Conservation (phyloP, 2,329 filamentous ascomycete genomes). For the Aureobasidium sp. region DNA sequence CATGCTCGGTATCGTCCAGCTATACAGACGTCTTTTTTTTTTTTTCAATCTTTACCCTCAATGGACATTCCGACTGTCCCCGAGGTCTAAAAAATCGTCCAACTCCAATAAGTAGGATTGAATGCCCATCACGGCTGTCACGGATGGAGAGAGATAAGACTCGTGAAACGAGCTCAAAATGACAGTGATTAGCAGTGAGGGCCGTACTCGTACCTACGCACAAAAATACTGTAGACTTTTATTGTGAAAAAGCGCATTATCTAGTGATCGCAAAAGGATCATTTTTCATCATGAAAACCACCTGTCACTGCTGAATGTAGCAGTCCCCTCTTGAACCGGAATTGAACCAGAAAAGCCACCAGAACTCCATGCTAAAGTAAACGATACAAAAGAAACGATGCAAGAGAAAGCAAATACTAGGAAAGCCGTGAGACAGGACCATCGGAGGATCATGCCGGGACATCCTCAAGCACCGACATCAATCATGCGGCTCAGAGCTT, state of each 20-base stretch:
- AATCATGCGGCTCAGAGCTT: slow-evolving; percentile 25
- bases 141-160: neutral
- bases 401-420: neutral
- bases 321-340: neutral
- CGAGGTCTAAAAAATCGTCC: neutral
- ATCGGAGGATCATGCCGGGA: neutral
- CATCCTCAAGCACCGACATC: slow-evolving; percentile 13
- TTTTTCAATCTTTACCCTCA: neutral
- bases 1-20: too few relatives aligned
- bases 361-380: neutral
- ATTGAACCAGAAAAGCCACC: neutral
- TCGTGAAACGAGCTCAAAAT: neutral
- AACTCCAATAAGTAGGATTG: neutral
- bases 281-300: neutral
- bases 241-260: neutral
- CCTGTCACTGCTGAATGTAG: neutral
- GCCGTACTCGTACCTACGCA: too few relatives aligned
- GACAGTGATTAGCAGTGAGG: neutral
- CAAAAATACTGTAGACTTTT: neutral
- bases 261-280: neutral
- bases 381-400: neutral
- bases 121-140: slow-evolving; percentile 7
- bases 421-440: neutral
- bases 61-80: neutral
- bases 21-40: neutral